Base-by-base conservation (phyloP, 1,139 yeast species). In the Diutina scorzettiae region DNA sequence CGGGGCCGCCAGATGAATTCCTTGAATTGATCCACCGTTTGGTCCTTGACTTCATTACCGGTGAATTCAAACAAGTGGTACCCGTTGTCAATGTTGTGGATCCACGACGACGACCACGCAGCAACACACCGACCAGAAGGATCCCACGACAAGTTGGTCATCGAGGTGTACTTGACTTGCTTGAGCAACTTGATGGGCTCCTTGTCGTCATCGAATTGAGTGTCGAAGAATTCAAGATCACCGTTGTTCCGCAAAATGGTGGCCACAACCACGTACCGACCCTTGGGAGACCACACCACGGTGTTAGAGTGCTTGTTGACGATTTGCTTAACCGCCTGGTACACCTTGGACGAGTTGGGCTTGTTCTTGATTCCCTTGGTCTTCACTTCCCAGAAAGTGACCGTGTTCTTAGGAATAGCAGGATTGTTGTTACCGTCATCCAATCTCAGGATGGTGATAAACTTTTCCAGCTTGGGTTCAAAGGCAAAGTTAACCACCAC, bases 1-100 rank as follows among this genome's bases (percentile, higher is more conserved):
- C 98, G 81, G 53, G 98, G 97, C 71, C 99, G 83, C 99, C 99
- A 93, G 48, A 79, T 70, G 55, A 91, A 83, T 49, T 84, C 89
- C 65, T 81, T 85, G 73, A 93, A 86, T 48, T 80, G 83, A 55
- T 85, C 94, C 47, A 84, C 62, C 30, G 74, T 64, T 54, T 86
- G 95, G 54, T 84, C 94, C 53, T 79, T 77, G 49, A 86, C 62
- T 50, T 79, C 52, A 51, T 71, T 72, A 55, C 98, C 99, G 43
- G 85, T 79, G 60, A 85, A 74, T 60, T 86, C 94, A 65, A 73
- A 87, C 52, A 91, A 65, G 62, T 77, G 84, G 75, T 81, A 93
- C 45, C 98, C 98, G 55, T 87, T 86, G 57, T 86, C 96, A 51
- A 83, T 73, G 55, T 78, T 75, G 57, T 84, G 93, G 54, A 83